These are phyloP conservation scores for Sphagnum fallax DNA, from an alignment of 228 moss, liverwort and hornwort species.

Conservation along the genomic window DNA sequence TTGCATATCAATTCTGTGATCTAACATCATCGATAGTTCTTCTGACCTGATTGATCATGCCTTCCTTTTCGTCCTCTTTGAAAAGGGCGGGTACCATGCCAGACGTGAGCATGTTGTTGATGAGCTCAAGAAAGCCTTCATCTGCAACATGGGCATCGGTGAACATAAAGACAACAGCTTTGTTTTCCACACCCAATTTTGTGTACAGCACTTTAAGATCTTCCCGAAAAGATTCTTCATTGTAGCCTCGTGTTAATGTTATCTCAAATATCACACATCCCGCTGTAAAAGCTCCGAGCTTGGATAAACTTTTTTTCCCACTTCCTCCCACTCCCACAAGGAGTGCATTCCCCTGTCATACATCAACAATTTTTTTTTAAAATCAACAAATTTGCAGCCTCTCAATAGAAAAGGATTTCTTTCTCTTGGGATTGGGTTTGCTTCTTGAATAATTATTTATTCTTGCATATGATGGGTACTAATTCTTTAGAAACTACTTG, in stretches of 20 bases:
- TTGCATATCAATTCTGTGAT: no score
- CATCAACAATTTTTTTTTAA: no score
- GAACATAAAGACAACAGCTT: conserved; percentile 59
- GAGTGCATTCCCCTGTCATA: conserved; percentile 65
- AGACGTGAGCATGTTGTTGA: conserved; percentile 92
- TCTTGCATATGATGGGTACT: neutral
- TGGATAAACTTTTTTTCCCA: conserved; percentile 87
- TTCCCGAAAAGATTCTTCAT: conserved; percentile 75
- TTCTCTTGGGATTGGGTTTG: neutral
- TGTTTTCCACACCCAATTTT: conserved; percentile 66
- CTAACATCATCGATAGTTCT: no score
- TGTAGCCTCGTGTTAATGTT: conserved; percentile 67
- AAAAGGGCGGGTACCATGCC: conserved; percentile 90
- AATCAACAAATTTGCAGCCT: no score
- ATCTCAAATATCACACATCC: conserved; percentile 77
- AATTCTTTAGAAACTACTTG: neutral
- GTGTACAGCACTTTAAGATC: conserved; percentile 68
- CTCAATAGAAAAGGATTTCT: neutral
- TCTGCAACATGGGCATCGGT: conserved; percentile 79
- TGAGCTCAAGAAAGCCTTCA: conserved; percentile 77
- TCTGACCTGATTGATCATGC: conserved; percentile 64
- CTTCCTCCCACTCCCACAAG: conserved; percentile 93
- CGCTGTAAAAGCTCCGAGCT: conserved; percentile 59
- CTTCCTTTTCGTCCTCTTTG: conserved; percentile 92
- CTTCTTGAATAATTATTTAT: neutral